Conservation (phyloP, 441 rosid genomes). For the Kokia cookei region DNA sequence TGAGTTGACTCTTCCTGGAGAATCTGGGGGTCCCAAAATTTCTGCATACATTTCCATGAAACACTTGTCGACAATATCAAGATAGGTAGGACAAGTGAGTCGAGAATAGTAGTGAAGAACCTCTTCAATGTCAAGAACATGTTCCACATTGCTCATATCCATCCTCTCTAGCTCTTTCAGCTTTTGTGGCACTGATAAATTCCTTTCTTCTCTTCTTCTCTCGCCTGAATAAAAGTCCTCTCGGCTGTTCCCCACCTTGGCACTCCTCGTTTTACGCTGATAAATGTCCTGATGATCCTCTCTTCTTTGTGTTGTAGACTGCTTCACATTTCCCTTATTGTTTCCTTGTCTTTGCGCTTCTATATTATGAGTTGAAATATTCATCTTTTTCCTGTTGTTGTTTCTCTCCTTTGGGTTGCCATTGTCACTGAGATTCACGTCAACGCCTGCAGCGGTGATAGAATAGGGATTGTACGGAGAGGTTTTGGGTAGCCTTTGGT, state of each 20-base stretch:
- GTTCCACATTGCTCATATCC: constrained; percentile 32
- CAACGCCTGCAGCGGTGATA: background rate
- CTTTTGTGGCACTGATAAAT: constrained; percentile 32
- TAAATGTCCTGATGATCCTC: background rate
- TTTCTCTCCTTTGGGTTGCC: background rate
- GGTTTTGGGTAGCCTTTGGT: constrained; percentile 61
- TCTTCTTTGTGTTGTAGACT: background rate
- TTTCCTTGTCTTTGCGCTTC: constrained; percentile 11
- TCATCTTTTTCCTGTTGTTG: constrained; percentile 1
- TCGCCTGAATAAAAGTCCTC: constrained; percentile 6
- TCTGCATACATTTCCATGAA: constrained; percentile 68
- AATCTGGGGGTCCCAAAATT: constrained; percentile 15
- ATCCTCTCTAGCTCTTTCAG: constrained; percentile 69
- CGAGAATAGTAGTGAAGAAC: constrained; percentile 78
- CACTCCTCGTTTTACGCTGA: background rate
- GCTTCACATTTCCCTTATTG: background rate
- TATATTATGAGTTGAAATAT: background rate
- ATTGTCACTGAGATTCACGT: constrained; percentile 13
- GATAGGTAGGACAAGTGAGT: constrained; percentile 61
- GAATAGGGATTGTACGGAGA: constrained; percentile 20
- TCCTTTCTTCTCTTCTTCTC: constrained; percentile 27
- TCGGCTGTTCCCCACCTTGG: background rate
- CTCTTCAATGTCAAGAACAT: constrained; percentile 69
- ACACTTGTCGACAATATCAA: constrained; percentile 72
- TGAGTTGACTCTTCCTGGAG: constrained; percentile 9